A percentile compares a stretch with the other conserved stretches of the same genome.
Conservation (phyloP, 208 protist species). For the Trypanosoma brucei region DNA sequence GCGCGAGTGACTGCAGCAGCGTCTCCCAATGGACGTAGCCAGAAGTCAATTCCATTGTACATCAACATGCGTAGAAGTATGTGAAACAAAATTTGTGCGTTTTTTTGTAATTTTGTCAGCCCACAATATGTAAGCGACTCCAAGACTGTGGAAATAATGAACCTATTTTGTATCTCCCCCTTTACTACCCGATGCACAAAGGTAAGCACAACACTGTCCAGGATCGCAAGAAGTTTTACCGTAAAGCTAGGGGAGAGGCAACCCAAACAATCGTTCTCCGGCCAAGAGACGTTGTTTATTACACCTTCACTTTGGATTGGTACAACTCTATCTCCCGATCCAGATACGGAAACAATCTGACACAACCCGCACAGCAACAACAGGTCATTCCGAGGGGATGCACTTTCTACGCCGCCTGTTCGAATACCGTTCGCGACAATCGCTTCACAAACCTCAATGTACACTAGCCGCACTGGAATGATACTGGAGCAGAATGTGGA, state of each 20-base stretch:
- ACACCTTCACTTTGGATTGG: slow-evolving; percentile 9
- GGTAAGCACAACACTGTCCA: slow-evolving; percentile 14
- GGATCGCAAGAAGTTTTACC: not conserved
- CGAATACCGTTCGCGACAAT: slow-evolving; percentile 13
- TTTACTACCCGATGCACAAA: slow-evolving; percentile 5
- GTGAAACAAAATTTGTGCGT: slow-evolving; percentile 28
- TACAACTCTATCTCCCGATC: not conserved
- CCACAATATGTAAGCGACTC: slow-evolving; percentile 22
- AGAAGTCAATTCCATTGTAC: slow-evolving; percentile 11
- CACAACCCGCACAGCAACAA: slow-evolving; percentile 21
- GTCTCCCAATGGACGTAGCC: slow-evolving; percentile 8
- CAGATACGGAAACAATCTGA: slow-evolving; percentile 13
- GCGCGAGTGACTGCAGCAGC: not conserved
- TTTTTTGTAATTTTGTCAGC: slow-evolving; percentile 21
- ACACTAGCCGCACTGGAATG: not conserved
- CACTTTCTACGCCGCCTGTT: slow-evolving; percentile 8
- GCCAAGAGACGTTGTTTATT: not conserved
- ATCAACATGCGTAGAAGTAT: slow-evolving; percentile 14
- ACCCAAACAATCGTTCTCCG: not conserved
- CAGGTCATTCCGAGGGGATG: slow-evolving; percentile 8
- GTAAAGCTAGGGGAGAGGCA: slow-evolving; percentile 12
- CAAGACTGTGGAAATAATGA: slow-evolving; percentile 5
- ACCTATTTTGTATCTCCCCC: slow-evolving; percentile 22
- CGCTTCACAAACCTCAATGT: slow-evolving; percentile 1
- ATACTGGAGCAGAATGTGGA: slow-evolving; percentile 20